phyloP scores from a whole-genome alignment of 345 rosid genomes.

The Lumnitzera littorea region DNA sequence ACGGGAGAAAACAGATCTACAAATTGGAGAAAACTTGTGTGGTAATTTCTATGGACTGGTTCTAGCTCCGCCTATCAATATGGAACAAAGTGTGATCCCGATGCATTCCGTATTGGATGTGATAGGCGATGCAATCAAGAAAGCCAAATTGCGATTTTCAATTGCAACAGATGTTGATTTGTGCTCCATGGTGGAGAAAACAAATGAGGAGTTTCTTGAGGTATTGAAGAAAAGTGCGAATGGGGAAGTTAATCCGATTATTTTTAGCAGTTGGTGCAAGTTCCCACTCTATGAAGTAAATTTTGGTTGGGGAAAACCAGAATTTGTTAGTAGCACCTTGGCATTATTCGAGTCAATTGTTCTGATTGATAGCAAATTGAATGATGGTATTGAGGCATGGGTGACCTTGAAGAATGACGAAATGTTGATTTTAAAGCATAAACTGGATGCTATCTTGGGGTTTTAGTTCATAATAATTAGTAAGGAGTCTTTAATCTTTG shows the following conservation, averaged over 20 bases:
- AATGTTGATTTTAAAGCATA: background rate
- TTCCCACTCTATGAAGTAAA: slow-evolving; percentile 3
- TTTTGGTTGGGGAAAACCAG: slow-evolving; percentile 11
- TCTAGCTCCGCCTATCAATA: too few relatives aligned
- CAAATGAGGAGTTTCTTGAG: background rate
- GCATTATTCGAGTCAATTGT: background rate
- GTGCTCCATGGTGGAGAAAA: background rate
- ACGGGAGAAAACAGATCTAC: too few relatives aligned
- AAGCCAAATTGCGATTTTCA: background rate
- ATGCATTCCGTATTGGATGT: slow-evolving; percentile 12
- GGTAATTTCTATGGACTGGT: too few relatives aligned
- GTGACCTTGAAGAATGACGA: slow-evolving; percentile 2
- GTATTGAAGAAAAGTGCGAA: background rate
- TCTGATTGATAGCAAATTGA: background rate
- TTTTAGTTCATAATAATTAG: too few relatives aligned
- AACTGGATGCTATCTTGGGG: background rate
- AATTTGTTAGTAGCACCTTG: background rate
- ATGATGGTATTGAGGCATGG: slow-evolving; percentile 10
- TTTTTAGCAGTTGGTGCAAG: slow-evolving; percentile 7
- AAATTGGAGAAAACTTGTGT: too few relatives aligned
- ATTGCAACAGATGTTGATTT: background rate
- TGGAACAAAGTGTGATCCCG: background rate
- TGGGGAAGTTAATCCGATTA: background rate
- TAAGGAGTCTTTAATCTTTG: too few relatives aligned
- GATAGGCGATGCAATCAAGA: slow-evolving; percentile 9